A percentile compares a stretch with the other conserved stretches of the same genome.
Evolutionary conservation across 345 rosid species (phyloP).

Genomic region (Ailanthus altissimus): DNA sequence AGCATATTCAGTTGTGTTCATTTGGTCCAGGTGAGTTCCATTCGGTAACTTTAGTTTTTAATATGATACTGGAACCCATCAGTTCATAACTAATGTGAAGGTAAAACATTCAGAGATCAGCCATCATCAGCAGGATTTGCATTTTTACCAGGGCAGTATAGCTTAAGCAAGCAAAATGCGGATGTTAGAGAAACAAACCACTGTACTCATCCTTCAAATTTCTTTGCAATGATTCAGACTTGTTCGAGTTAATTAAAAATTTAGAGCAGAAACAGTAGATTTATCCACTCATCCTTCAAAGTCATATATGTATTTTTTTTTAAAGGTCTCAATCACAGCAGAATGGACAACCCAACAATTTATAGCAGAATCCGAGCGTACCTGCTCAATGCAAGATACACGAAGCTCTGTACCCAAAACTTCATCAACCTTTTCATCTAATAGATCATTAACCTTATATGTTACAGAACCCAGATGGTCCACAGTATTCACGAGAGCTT

Average conservation of each 20-base stretch:
- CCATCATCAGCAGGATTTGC: neutral
- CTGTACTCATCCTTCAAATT: neutral
- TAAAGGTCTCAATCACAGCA: neutral
- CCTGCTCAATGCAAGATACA: slow-evolving; percentile 89
- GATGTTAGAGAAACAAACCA: neutral
- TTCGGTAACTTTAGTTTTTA: too few species aligned
- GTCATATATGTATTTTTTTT: neutral
- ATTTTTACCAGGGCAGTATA: too few species aligned
- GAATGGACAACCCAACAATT: neutral
- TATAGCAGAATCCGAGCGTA: slow-evolving; percentile 25
- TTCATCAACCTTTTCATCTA: slow-evolving; percentile 86
- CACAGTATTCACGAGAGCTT: slow-evolving; percentile 92
- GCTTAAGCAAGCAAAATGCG: neutral
- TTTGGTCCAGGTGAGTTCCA: neutral
- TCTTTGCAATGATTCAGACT: neutral
- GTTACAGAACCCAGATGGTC: slow-evolving; percentile 96
- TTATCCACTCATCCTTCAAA: neutral
- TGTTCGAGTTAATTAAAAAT: neutral
- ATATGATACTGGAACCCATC: neutral
- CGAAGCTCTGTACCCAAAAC: slow-evolving; percentile 74
- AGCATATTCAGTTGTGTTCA: neutral
- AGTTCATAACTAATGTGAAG: neutral
- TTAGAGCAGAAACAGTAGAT: neutral
- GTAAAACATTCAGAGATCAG: neutral
- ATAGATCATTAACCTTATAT: slow-evolving; percentile 77